These are phyloP conservation scores for Cerioporus squamosus DNA, from an alignment of 1,284 basidiomycete genomes.

Conservation along the genomic window DNA sequence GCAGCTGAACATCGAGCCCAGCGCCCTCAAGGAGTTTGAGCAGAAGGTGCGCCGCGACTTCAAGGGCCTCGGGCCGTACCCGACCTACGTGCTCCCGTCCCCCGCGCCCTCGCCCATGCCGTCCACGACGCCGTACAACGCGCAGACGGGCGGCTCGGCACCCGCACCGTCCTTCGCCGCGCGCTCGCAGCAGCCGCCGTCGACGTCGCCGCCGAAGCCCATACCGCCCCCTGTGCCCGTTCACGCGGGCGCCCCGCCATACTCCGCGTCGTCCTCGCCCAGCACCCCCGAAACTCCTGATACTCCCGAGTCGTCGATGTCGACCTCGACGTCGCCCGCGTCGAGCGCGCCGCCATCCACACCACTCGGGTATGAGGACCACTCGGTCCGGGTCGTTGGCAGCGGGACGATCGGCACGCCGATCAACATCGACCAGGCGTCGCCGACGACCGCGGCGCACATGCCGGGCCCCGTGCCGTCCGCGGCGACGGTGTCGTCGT, in stretches of 20 bases:
- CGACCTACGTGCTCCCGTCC: conserved; percentile 60
- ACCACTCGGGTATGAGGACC: conserved; percentile 51
- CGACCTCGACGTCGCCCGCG: conserved; percentile 56
- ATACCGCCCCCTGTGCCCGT: conserved; percentile 19
- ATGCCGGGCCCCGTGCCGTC: conserved; percentile 31
- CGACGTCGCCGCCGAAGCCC: conserved; percentile 24
- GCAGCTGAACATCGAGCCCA: conserved; percentile 81
- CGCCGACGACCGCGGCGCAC: conserved; percentile 22
- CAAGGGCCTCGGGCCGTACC: conserved; percentile 54
- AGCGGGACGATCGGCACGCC: conserved; percentile 43
- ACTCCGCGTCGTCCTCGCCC: conserved; percentile 13
- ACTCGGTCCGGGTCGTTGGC: conserved; percentile 49
- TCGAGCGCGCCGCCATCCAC: conserved; percentile 60
- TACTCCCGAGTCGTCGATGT: conserved; percentile 52
- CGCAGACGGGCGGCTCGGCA: conserved; percentile 32
- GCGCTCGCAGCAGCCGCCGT: conserved; percentile 5
- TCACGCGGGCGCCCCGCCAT: conserved; percentile 22
- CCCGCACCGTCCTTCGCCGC: conserved; percentile 30
- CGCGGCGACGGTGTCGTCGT: conserved; percentile 20
- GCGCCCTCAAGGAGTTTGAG: conserved; percentile 70
- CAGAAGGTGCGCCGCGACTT: conserved; percentile 66
- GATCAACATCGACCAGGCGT: conserved; percentile 28
- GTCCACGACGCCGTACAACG: conserved; percentile 45
- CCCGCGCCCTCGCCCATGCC: conserved; percentile 55
- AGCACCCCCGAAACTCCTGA: conserved; percentile 43